Evolutionary conservation across 2,329 filamentous ascomycete genomes (phyloP), one percentile per base, ranked within the genome.

Genomic region (Dactylellina leptospora): DNA sequence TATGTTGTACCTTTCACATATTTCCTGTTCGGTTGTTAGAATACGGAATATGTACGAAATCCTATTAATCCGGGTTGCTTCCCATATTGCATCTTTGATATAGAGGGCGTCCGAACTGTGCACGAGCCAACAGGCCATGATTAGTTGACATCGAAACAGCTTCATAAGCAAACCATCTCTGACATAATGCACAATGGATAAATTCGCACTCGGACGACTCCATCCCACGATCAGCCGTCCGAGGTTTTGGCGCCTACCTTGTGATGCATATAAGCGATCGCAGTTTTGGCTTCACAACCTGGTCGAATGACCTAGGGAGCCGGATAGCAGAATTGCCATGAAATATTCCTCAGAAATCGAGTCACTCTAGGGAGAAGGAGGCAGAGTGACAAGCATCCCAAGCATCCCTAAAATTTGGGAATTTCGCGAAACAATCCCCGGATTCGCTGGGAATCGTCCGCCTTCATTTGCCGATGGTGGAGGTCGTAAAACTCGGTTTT

Each of bases 161-260:
- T 53, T 68, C 54, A 53, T 36, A 36, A 54, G 22, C 54, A 16
- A 18, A 23, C 33, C n/a, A 23, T 44, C 61, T 66, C 33, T 68
- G 62, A 59, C 62, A 59, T 58, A 59, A 60, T 68, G 60, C 36
- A 28, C 38, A 60, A 48, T 68, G 62, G 62, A 54, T 68, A 68
- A 68, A 68, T 68, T 53, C 54, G 13, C 3, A 56, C n/a, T n/a
- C n/a, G n/a, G n/a, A n/a, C n/a, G n/a, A n/a, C n/a, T n/a, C n/a
- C n/a, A n/a, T n/a, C n/a, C n/a, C n/a, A n/a, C n/a, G 4, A 38
- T 55, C 30, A 55, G 50, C 51, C 30, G 51, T 55, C 30, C 30
- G 11, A 40, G 16, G n/a, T 30, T 33, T 30, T 40, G 18, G 36
- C 36, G 18, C 18, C 28, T 16, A 40, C 36, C 36, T 3, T n/a